A percentile compares a stretch with the other conserved stretches of the same genome.
Evolutionary conservation across 208 protist species (phyloP).

Genomic region (Kentomonas sorsogonicus): DNA sequence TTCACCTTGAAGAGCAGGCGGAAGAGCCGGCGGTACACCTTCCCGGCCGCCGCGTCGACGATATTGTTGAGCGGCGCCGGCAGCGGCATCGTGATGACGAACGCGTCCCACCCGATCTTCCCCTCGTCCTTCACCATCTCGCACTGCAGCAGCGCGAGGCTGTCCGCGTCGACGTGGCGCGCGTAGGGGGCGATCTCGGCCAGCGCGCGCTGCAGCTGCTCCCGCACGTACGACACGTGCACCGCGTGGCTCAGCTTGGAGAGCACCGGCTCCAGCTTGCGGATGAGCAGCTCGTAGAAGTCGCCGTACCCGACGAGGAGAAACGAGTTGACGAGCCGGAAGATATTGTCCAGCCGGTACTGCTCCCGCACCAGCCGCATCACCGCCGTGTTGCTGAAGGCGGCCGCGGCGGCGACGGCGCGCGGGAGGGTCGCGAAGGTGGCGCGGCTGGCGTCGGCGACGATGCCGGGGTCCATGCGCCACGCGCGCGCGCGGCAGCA

Average conservation of each 20-base stretch:
- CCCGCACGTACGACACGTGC: conserved; percentile 40
- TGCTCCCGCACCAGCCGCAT: conserved; percentile 41
- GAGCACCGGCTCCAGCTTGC: conserved; percentile 42
- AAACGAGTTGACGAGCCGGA: conserved; percentile 58
- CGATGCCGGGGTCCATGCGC: conserved; percentile 46
- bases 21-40: conserved; percentile 59
- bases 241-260: conserved; percentile 42
- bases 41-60: conserved; percentile 40
- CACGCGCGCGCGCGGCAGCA: conserved; percentile 58
- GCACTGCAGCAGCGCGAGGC: conserved; percentile 44
- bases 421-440: conserved; percentile 36
- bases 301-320: conserved; percentile 59
- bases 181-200: conserved; percentile 45
- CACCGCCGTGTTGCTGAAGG: conserved; percentile 55
- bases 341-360: conserved; percentile 45
- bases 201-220: conserved; percentile 47
- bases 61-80: conserved; percentile 65
- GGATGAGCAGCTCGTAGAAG: conserved; percentile 64
- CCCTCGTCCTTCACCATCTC: conserved; percentile 57
- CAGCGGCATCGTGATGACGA: conserved; percentile 54
- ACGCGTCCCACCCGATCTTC: conserved; percentile 60
- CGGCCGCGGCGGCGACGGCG: conserved; percentile 30
- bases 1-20: conserved; percentile 69
- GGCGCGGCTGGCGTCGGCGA: conserved; percentile 28
- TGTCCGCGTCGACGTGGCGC: conserved; percentile 43